Evolutionary conservation across 345 rosid genomes (phyloP).

Genomic region (Hypericum androsaemum): DNA sequence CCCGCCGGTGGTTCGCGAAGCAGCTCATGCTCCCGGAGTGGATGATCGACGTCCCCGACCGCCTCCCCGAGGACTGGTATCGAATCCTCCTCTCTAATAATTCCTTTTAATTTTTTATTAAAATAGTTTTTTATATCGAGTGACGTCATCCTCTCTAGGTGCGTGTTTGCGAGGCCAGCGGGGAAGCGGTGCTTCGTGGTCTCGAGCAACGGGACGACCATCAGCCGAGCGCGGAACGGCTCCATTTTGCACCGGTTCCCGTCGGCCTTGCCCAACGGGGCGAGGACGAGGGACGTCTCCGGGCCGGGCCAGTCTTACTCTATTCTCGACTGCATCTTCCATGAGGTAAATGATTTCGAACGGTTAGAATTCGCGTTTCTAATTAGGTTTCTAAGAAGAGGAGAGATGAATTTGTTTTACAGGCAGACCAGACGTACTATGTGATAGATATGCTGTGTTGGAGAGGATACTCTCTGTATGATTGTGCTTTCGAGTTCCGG

Average conservation of each 20-base stretch:
- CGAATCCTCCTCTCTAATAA: background rate
- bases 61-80: constrained; percentile 62
- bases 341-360: constrained; percentile 43
- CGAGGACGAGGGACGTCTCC: constrained; percentile 47
- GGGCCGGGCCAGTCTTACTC: constrained; percentile 68
- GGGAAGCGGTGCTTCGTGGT: constrained; percentile 90
- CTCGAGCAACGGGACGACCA: constrained; percentile 65
- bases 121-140: no score
- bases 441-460: constrained; percentile 93
- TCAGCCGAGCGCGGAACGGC: constrained; percentile 69
- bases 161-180: constrained; percentile 71
- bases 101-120: no score
- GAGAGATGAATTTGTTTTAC: constrained; percentile 19
- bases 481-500: constrained; percentile 85
- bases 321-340: constrained; percentile 90
- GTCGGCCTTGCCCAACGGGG: constrained; percentile 75
- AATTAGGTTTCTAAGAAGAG: no score
- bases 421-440: constrained; percentile 83
- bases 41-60: constrained; percentile 92
- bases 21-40: constrained; percentile 93
- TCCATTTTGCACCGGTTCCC: constrained; percentile 73
- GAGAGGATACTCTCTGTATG: constrained; percentile 82
- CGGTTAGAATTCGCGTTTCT: no score
- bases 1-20: constrained; percentile 76
- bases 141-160: constrained; percentile 29